Evolutionary conservation across 495 filamentous ascomycete species (phyloP).

Genomic region (Neurospora sp.): DNA sequence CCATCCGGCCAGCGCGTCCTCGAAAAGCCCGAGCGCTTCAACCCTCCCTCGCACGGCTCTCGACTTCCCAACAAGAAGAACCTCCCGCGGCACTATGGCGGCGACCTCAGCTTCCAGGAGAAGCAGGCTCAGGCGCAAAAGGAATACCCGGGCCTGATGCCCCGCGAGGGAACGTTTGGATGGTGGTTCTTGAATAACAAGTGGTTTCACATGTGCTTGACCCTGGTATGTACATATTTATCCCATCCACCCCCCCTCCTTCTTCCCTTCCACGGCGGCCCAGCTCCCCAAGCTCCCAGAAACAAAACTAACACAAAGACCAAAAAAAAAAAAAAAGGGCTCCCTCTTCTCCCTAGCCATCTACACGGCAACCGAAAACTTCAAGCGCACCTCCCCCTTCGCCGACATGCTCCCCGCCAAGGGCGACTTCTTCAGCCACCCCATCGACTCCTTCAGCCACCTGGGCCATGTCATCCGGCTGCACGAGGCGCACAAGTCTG

Average conservation of each 20-base stretch:
- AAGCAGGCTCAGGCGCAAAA: conserved; percentile 48
- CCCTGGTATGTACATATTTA: conserved; percentile 45
- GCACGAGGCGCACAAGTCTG: conserved; percentile 53
- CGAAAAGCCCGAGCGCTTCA: conserved; percentile 71
- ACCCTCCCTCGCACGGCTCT: conserved; percentile 71
- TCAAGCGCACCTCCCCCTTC: conserved; percentile 60
- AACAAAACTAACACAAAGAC: background rate
- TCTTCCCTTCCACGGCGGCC: background rate
- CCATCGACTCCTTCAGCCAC: conserved; percentile 46
- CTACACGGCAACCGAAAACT: conserved; percentile 59
- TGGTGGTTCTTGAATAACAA: conserved; percentile 64
- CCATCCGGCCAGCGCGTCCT: conserved; percentile 41
- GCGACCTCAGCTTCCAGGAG: conserved; percentile 48
- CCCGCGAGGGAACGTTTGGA: conserved; percentile 62
- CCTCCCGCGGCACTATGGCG: conserved; percentile 55
- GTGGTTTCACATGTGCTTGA: conserved; percentile 67
- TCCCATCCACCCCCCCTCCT: background rate
- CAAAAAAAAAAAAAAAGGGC: conserved; percentile 30
- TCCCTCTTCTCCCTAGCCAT: conserved; percentile 57
- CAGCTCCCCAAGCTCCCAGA: background rate
- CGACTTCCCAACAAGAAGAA: conserved; percentile 40
- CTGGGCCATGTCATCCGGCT: conserved; percentile 58
- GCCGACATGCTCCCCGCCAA: conserved; percentile 57
- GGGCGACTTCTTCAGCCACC: conserved; percentile 50
- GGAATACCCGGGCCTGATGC: conserved; percentile 75